Percentiles rank a stretch among this genome's conserved stretches.
Conservation (phyloP, 2,329 filamentous ascomycete species). For the Beauveria sp. region DNA sequence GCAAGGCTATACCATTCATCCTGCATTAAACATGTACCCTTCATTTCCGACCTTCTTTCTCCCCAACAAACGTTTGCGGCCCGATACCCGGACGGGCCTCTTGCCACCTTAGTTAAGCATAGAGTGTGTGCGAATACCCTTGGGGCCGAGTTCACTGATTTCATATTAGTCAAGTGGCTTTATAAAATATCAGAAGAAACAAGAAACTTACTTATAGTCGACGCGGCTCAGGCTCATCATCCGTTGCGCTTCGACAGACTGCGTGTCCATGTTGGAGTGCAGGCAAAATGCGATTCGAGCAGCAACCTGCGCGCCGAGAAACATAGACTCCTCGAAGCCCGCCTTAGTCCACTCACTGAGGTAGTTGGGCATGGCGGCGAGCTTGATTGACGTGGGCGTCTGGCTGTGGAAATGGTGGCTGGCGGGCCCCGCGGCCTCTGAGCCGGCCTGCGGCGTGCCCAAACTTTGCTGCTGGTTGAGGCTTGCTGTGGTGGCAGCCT, state of each 20-base stretch:
- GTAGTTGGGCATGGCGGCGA: slow-evolving; percentile 71
- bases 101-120: slow-evolving; percentile 36
- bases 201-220: slow-evolving; percentile 49
- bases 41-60: too few species aligned
- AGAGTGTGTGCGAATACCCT: slow-evolving; percentile 45
- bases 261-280: slow-evolving; percentile 46
- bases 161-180: slow-evolving; percentile 12
- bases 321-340: slow-evolving; percentile 71
- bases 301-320: slow-evolving; percentile 81
- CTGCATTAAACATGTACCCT: background rate
- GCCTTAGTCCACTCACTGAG: slow-evolving; percentile 86
- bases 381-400: slow-evolving; percentile 79
- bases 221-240: slow-evolving; percentile 50
- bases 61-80: too few species aligned
- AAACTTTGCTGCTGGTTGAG: slow-evolving; percentile 27
- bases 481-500: slow-evolving; percentile 77
- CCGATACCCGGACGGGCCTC: too few species aligned
- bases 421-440: slow-evolving; percentile 27
- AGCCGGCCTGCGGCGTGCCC: slow-evolving; percentile 33
- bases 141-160: slow-evolving; percentile 45
- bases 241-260: slow-evolving; percentile 43
- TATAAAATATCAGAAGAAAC: background rate
- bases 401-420: slow-evolving; percentile 49
- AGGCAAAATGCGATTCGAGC: slow-evolving; percentile 55
- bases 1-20: background rate